Conservation (phyloP, 2,329 filamentous ascomycete genomes). For the Fusarium siculi region DNA sequence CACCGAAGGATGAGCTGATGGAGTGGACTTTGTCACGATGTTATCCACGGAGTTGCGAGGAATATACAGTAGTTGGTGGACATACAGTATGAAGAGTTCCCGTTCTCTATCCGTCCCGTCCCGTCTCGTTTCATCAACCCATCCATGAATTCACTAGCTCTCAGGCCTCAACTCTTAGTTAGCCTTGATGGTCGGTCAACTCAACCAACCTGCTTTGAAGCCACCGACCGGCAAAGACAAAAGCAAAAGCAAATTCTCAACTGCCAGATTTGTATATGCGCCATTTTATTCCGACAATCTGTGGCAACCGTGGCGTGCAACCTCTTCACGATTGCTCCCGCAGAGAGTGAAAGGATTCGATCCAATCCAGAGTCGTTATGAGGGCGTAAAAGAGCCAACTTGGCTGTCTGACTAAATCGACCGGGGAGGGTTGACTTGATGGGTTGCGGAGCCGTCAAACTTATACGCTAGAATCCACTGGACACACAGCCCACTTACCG, state of each 20-base stretch:
- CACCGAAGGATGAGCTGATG: constrained; percentile 9
- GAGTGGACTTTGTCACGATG: constrained; percentile 1
- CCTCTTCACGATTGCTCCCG: constrained; percentile 15
- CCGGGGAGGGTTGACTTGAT: background rate
- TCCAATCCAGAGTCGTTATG: background rate
- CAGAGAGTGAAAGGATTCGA: constrained; percentile 7
- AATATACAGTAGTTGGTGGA: background rate
- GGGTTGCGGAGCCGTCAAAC: constrained; percentile 18
- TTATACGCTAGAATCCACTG: constrained; percentile 23
- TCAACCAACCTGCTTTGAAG: background rate
- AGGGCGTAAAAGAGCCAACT: constrained; percentile 26
- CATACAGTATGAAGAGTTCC: background rate
- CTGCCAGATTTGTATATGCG: constrained; percentile 31
- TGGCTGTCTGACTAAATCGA: background rate
- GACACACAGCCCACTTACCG: background rate
- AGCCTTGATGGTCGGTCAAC: background rate
- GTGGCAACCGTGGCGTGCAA: constrained; percentile 33
- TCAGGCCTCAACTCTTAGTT: constrained; percentile 2
- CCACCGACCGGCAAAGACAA: background rate
- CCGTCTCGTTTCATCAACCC: constrained; percentile 28
- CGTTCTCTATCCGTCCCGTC: constrained; percentile 21
- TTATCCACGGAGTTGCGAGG: constrained; percentile 12
- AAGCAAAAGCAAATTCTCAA: constrained; percentile 1
- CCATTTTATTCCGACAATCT: constrained; percentile 29
- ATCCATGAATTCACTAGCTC: background rate